Conservation (phyloP, 805 yeast species). For the Schizosaccharomyces osmophilus region DNA sequence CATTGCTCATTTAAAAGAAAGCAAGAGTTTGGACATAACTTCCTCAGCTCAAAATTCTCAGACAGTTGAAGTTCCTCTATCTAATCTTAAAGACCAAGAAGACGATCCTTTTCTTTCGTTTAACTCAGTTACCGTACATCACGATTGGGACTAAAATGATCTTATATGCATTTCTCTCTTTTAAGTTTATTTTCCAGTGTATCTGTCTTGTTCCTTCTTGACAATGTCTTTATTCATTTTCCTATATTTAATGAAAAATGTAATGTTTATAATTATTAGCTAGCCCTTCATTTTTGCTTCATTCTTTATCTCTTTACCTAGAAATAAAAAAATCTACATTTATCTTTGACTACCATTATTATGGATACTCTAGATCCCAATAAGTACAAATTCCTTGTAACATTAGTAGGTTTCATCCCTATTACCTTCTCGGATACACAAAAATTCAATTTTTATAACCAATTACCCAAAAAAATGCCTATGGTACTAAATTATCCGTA, state of each 20-base stretch:
- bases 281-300: no score
- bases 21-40: conserved; percentile 14
- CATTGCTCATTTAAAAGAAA: conserved; percentile 11
- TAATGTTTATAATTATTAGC: no score
- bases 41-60: background rate
- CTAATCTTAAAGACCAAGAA: conserved; percentile 1
- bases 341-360: no score
- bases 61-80: conserved; percentile 2
- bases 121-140: conserved; percentile 66
- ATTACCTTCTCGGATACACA: no score
- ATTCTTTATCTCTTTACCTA: no score
- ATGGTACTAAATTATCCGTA: background rate
- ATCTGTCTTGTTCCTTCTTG: background rate
- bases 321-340: no score
- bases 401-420: no score
- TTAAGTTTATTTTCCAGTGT: background rate
- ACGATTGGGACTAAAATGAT: conserved; percentile 16
- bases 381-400: no score
- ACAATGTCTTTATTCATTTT: no score
- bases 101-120: conserved; percentile 65
- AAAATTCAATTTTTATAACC: background rate
- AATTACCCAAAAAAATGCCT: background rate
- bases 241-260: no score
- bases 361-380: no score
- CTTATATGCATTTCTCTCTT: background rate